Conservation (phyloP, 768 basidiomycete species). For the Suillus discolor region DNA sequence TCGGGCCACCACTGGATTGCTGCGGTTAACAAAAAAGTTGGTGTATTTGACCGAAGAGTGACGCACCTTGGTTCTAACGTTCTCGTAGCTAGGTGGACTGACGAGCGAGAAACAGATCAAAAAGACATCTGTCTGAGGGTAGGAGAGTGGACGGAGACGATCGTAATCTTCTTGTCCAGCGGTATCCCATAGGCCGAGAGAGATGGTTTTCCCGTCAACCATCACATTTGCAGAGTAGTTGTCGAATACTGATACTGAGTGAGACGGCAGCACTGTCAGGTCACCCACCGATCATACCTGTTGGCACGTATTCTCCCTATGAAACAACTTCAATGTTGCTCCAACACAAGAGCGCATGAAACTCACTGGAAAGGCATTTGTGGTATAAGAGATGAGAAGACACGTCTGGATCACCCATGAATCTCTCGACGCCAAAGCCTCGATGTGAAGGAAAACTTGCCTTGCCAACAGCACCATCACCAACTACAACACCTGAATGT, state of each 20-base stretch:
- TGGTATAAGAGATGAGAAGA: conserved; percentile 98
- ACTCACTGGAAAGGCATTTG: conserved; percentile 93
- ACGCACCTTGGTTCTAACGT: conserved; percentile 94
- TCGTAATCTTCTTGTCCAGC: conserved; percentile 99
- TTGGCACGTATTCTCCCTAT: conserved; percentile 96
- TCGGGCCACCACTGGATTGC: conserved; percentile 86
- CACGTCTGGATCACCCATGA: conserved; percentile 71
- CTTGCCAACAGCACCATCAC: conserved; percentile 99
- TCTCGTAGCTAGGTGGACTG: conserved; percentile 97
- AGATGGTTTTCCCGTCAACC: conserved; percentile 99
- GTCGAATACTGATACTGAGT: conserved; percentile 76
- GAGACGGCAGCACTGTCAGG: conserved; percentile 14
- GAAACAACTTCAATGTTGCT: conserved; percentile 17
- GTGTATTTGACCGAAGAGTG: conserved; percentile 3
- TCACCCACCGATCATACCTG: conserved; percentile 52
- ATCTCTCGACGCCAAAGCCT: conserved; percentile 6
- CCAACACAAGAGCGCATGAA: conserved; percentile 11
- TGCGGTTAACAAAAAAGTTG: conserved; percentile 13
- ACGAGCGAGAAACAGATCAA: conserved; percentile 99
- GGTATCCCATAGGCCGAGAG: conserved; percentile 99
- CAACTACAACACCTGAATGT: conserved; percentile 88
- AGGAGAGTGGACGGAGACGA: conserved; percentile 94
- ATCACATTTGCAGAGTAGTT: conserved; percentile 99
- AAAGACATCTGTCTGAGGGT: conserved; percentile 99
- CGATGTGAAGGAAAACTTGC: conserved; percentile 43